Conservation (phyloP, 306 rosid genomes). For the Morella rubra region DNA sequence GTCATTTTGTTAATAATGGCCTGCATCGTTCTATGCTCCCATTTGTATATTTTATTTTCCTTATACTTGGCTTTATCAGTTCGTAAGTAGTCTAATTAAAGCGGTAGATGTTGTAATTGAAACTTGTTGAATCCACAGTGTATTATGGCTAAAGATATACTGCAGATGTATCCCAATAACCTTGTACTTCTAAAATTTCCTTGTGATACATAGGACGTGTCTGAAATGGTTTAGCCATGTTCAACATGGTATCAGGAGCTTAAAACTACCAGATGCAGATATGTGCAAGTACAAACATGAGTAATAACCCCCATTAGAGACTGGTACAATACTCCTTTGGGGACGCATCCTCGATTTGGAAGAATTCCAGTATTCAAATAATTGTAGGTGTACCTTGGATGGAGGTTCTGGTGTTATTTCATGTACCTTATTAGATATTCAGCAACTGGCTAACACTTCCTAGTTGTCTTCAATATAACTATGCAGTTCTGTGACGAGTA, state of each 20-base stretch:
- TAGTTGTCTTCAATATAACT: not conserved
- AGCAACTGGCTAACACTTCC: not conserved
- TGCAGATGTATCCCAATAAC: not conserved
- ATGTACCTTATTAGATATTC: not conserved
- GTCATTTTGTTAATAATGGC: not conserved
- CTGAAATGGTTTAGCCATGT: not conserved
- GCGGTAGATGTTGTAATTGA: not conserved
- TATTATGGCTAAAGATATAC: not conserved
- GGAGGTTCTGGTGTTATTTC: conserved; percentile 1
- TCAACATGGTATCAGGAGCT: not conserved
- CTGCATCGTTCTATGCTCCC: not conserved
- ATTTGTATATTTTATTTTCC: not conserved
- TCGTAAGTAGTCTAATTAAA: not conserved
- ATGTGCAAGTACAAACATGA: too few relatives aligned
- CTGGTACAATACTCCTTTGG: not conserved
- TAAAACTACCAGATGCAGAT: not conserved
- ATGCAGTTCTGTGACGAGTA: not conserved
- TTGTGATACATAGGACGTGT: not conserved
- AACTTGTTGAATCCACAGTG: not conserved
- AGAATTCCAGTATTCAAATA: not conserved
- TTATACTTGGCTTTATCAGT: not conserved
- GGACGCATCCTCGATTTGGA: not conserved
- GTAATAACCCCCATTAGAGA: too few relatives aligned
- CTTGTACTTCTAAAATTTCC: not conserved
- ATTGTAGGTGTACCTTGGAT: not conserved